These are phyloP conservation scores for Purshia tridentata DNA, from an alignment of 306 rosid species.

Conservation along the genomic window DNA sequence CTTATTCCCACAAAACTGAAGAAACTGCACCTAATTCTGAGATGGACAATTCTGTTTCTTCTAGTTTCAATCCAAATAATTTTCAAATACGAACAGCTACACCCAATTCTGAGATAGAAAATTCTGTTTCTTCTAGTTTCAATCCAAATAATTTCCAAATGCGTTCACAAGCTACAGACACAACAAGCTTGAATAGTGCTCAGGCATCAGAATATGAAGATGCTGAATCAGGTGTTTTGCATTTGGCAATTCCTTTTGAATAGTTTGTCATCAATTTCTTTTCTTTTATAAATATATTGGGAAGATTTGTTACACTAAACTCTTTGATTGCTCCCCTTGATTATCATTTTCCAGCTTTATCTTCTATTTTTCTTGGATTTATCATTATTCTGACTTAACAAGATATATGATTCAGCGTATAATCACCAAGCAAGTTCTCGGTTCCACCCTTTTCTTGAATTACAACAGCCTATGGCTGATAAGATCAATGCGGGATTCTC, in stretches of 20 bases:
- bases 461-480: constrained; percentile 43
- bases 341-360: constrained; percentile 4
- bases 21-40: constrained; percentile 37
- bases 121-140: constrained; percentile 46
- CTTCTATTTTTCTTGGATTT: constrained; percentile 11
- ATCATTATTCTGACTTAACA: constrained; percentile 12
- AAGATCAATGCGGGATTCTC: constrained; percentile 38
- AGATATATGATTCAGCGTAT: constrained; percentile 48
- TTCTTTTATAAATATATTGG: constrained; percentile 8
- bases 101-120: constrained; percentile 34
- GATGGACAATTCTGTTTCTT: constrained; percentile 51
- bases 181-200: constrained; percentile 57
- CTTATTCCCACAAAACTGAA: constrained; percentile 34
- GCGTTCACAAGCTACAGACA: constrained; percentile 55
- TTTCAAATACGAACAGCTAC: constrained; percentile 49
- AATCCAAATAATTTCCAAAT: constrained; percentile 45
- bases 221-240: constrained; percentile 65
- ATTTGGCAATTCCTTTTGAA: constrained; percentile 6
- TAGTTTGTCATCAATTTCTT: constrained; percentile 14
- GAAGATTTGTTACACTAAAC: constrained; percentile 8
- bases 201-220: constrained; percentile 75
- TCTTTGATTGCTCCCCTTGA: not conserved
- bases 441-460: constrained; percentile 41
- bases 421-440: constrained; percentile 50
- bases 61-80: constrained; percentile 43